Base-by-base conservation (phyloP, 2,329 filamentous ascomycete species). In the Diaporthe amygdali region DNA sequence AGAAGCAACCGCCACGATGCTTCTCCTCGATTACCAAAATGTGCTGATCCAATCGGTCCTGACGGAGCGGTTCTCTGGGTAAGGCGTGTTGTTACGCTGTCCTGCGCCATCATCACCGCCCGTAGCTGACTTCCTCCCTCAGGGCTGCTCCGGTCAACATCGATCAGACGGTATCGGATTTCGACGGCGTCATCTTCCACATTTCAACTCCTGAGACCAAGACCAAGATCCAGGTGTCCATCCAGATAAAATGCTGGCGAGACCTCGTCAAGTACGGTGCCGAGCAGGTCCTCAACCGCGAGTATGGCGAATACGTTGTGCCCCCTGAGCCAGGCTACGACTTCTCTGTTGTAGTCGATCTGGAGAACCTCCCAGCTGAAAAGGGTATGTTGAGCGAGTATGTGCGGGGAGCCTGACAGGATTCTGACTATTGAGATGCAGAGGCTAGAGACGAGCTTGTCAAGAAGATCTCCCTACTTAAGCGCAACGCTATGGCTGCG, bases 11-110 rank as follows among this genome's bases (percentile, higher is more conserved):
- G 75, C 76, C 82, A 91, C 80, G 74, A 92, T 92, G 96, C 91
- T 99, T 86, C 92, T 99, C 77, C 92, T 99, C 82, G 97, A 99
- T 85, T 99, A 99, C 80, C 96, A 99, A 83, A 99, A 99, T 84
- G 94, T 97, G 66, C 90, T 99, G 81, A 97, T 99, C 78, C 95
- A 98, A 86, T 96, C 95, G 78, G 91, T 99, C 76, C 90, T 99
- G 76, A 97, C 92, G 77, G 97, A 99, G 86, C 90, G 96, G 79
- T 97, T 99, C 86, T 94, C 93, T 69, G 93, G 93, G 94, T 96
- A 88, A 79, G 84, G 74, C 44, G 17, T 27, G n/a, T 22, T 55
- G 25, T 66, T 61, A 20, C 66, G 47, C 69, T 55, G 41, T 8
- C 30, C 41, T 34, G 41, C 22, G 14, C 64, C 27, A 37, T 34